Evolutionary conservation across 208 protist species (phyloP).

Genomic region (Plasmodiophora brassicae): DNA sequence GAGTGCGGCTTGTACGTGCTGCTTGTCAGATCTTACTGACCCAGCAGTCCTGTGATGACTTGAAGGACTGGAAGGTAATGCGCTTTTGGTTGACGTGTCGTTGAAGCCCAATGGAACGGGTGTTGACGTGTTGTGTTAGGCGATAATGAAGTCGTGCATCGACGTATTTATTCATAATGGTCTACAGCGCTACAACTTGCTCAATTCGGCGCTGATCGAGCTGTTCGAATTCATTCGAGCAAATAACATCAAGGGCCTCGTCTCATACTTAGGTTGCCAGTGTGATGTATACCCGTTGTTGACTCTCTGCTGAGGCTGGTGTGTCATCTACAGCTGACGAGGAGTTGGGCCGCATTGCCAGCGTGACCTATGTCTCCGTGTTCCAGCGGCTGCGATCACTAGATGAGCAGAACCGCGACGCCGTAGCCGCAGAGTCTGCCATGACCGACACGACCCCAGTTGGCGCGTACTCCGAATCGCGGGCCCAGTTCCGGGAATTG

Average conservation of each 20-base stretch:
- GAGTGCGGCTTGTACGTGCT: not conserved
- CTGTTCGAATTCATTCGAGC: not conserved
- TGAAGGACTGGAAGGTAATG: not conserved
- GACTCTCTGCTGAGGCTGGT: no score
- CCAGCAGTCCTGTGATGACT: not conserved
- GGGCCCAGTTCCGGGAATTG: no score
- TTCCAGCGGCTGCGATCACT: no score
- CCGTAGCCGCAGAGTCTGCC: no score
- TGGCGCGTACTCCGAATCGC: no score
- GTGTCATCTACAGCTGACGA: no score
- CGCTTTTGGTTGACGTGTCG: not conserved
- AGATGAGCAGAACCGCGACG: no score
- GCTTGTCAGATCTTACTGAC: not conserved
- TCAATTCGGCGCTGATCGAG: not conserved
- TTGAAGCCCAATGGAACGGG: not conserved
- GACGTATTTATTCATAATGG: constrained; percentile 1
- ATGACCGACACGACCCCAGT: no score
- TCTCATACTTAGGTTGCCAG: not conserved
- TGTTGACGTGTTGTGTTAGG: not conserved
- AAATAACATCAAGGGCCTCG: not conserved
- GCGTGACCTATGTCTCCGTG: no score
- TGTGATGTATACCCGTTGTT: no score
- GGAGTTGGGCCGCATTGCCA: no score
- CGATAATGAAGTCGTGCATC: not conserved
- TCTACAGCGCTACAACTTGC: not conserved